phyloP scores from a whole-genome alignment of 2,329 filamentous ascomycete genomes.

The Acephala macrosclerotiorum region DNA sequence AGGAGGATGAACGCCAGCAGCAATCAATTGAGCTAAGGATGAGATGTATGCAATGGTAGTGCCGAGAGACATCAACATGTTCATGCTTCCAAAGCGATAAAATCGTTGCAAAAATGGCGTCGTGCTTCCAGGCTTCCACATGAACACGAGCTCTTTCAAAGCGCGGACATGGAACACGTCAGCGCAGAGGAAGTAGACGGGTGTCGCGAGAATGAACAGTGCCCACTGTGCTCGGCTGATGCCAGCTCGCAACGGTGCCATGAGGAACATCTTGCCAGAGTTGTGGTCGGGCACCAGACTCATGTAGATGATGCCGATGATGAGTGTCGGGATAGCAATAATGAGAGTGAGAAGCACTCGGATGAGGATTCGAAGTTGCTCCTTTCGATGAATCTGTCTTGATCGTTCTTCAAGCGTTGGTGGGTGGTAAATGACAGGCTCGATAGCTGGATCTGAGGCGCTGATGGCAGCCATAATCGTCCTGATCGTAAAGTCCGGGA shows the following conservation, averaged over 20 bases:
- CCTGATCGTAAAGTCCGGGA: constrained; percentile 77
- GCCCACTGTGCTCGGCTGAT: constrained; percentile 81
- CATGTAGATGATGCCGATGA: constrained; percentile 93
- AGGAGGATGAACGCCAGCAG: constrained; percentile 53
- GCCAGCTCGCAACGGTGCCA: constrained; percentile 73
- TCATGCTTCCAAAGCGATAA: constrained; percentile 96
- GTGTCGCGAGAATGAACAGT: constrained; percentile 82
- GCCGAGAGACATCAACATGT: constrained; percentile 88
- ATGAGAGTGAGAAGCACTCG: constrained; percentile 75
- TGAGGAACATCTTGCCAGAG: constrained; percentile 67
- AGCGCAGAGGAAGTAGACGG: constrained; percentile 85
- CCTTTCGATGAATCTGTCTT: constrained; percentile 72
- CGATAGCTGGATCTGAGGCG: constrained; percentile 69
- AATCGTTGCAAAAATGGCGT: constrained; percentile 79
- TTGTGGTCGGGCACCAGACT: constrained; percentile 72
- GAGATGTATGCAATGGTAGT: constrained; percentile 88
- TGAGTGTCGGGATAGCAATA: constrained; percentile 80
- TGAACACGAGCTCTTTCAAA: constrained; percentile 76
- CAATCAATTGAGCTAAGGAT: constrained; percentile 79
- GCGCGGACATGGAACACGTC: constrained; percentile 85
- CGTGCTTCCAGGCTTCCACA: constrained; percentile 80
- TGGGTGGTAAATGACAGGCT: constrained; percentile 76
- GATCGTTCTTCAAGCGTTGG: constrained; percentile 86
- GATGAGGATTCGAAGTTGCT: constrained; percentile 71
- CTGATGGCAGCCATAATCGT: constrained; percentile 74